These are phyloP conservation scores for Mycena sp. DNA, from an alignment of 1,284 basidiomycete genomes.

Conservation along the genomic window DNA sequence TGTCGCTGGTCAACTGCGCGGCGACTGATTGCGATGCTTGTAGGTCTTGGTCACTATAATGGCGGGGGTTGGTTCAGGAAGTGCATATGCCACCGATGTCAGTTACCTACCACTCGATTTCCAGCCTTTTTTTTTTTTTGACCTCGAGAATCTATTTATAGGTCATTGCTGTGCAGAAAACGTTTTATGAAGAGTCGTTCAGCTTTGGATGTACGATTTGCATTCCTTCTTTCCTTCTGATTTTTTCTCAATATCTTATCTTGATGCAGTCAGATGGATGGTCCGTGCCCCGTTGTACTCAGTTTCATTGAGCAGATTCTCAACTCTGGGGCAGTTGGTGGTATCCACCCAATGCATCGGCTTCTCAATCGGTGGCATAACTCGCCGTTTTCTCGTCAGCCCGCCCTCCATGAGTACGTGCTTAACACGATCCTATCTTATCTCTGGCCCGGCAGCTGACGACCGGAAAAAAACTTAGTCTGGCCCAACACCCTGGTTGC, in stretches of 20 bases:
- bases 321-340: too few relatives aligned
- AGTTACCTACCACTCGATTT: not conserved
- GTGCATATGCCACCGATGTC: slow-evolving; percentile 68
- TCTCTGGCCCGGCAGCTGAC: too few relatives aligned
- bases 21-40: not conserved
- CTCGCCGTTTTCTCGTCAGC: slow-evolving; percentile 80
- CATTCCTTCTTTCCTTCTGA: slow-evolving; percentile 40
- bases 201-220: slow-evolving; percentile 60
- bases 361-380: slow-evolving; percentile 73
- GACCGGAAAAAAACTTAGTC: too few relatives aligned
- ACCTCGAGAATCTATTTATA: slow-evolving; percentile 7
- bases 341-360: slow-evolving; percentile 72
- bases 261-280: slow-evolving; percentile 18
- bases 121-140: not conserved
- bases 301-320: too few relatives aligned
- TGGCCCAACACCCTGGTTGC: slow-evolving; percentile 90
- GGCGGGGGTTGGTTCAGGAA: slow-evolving; percentile 68
- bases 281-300: not conserved
- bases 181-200: slow-evolving; percentile 58
- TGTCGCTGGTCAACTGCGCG: not conserved
- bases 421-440: too few relatives aligned
- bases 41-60: slow-evolving; percentile 69
- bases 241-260: not conserved
- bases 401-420: slow-evolving; percentile 93
- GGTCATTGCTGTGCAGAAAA: slow-evolving; percentile 69